Evolutionary conservation across 176 grass and related monocot genomes (phyloP), one percentile per base, ranked within the genome.

Genomic region (Areca catechu): DNA sequence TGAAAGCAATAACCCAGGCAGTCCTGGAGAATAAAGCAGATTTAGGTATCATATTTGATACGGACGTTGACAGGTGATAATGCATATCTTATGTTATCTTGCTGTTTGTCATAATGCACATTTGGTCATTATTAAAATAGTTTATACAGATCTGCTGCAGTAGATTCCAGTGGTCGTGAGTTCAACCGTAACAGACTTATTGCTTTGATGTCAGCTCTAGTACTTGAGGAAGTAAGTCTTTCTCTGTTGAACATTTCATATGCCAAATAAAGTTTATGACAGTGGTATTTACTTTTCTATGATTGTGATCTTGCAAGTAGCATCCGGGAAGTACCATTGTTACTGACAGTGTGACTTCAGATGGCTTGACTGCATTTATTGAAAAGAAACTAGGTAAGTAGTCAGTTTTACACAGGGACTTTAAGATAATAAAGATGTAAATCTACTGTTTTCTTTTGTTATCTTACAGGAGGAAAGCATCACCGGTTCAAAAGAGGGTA

Each of bases 31-130:
- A 77, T 78, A 92, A 92, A 27, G 87, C 93, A 56, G 93, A 92
- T 65, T 84, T 98, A 54, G 87, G 93, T 67, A 91, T 97, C 72
- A 97, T 97, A 85, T 97, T 97, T 77, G 87, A 97, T 76, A 97
- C 93, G 54, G 87, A 97, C 80, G 93, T 97, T 16, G 93, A 97
- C 83, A 97, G 93, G 93, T 97, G 25, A 7, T 24, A 20, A 27
- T 24, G 57, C 19, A 20, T 58, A 49, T 58, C 48, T 5, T 22
- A 34, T 60, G 20, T 1, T 28, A 17, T 60, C 71, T 60, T 30
- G 53, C 10, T 43, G 34, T 43, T 43, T 43, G 34, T 43, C 34
- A 43, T 43, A 43, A 43, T 55, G 24, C 20, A 58, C 17, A 24
- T 43, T 61, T 24, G 27, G 9, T 12, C 20, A 14, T 43, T 34